These are phyloP conservation scores for Casaregolazyma lundiana DNA, from an alignment of 1,139 yeast species.

Conservation along the genomic window DNA sequence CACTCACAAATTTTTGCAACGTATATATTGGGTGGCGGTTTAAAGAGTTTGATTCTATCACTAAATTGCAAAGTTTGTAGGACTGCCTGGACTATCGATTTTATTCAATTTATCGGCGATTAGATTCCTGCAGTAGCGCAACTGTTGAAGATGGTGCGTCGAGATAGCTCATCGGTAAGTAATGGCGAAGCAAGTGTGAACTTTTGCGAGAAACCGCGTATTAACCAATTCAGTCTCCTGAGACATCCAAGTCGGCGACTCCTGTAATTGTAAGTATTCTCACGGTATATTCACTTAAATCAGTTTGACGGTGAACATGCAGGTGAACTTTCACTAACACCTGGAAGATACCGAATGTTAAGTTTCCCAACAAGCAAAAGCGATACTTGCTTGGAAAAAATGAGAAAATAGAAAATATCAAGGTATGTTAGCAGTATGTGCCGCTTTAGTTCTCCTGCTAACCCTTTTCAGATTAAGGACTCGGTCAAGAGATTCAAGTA, in stretches of 20 bases:
- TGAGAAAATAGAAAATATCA: conserved; percentile 16
- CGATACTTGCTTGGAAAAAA: conserved; percentile 22
- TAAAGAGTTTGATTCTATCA: background rate
- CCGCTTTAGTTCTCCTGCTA: conserved; percentile 1
- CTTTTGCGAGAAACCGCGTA: background rate
- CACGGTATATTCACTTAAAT: too few relatives aligned
- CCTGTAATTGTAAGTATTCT: conserved; percentile 10
- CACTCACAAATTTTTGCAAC: background rate
- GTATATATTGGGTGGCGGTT: background rate
- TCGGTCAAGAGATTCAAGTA: conserved; percentile 68
- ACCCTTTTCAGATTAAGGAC: conserved; percentile 21
- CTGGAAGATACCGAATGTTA: conserved; percentile 10
- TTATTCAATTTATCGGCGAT: background rate
- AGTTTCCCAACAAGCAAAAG: conserved; percentile 11
- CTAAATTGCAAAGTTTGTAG: background rate
- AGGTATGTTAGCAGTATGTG: conserved; percentile 12
- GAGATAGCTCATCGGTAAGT: background rate
- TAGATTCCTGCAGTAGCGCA: too few relatives aligned
- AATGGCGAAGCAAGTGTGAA: background rate
- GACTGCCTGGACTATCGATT: background rate
- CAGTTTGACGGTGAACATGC: too few relatives aligned
- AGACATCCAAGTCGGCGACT: conserved; percentile 9
- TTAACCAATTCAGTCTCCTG: conserved; percentile 5
- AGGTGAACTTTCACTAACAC: too few relatives aligned
- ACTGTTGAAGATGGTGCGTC: too few relatives aligned